Base-by-base conservation (phyloP, 805 yeast genomes). In the Hanseniaspora vineae region DNA sequence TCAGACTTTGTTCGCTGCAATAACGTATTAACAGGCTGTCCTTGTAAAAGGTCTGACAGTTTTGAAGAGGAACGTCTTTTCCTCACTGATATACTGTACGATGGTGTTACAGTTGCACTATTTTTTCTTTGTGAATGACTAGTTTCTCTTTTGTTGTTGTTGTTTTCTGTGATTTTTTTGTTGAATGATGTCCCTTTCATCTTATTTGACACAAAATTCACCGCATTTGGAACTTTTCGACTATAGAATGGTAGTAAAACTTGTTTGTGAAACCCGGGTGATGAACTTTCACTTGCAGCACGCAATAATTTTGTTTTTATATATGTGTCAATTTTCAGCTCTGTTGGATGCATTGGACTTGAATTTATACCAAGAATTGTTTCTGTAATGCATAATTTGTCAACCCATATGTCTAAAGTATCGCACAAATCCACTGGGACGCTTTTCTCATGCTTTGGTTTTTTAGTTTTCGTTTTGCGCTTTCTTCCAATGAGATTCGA, bases 371-470 rank as follows among this genome's bases (percentile, higher is more conserved):
- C 67, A 18, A 69, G 49, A 17, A 78, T 56, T 6, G 75, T 66
- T 52, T 78, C 82, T 68, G 78, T 68, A 33, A 78, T 69, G 29
- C 73, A 71, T 52, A 78, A 61, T 50, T 77, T 72, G 55, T 77
- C 83, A 2, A 77, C 55, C 32, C 73, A 66, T 6, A 72, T 56
- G 50, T 72, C 75, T 42, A 77, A 55, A 13, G 56, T 53, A 39
- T 63, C 67, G 42, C 61, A 61, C 42, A 49, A 60, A 35, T 59
- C 59, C 17, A 31, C 44, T 12, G 14, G 18, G 19, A 12, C 17
- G 32, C 32, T 48, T 23, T 48, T 46, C 3, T 53, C 46, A 8
- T 51, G 48, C 42, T 56, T 58, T 11, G 50, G 54, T 64, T 54
- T 8, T 57, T 54, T 42, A 49, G 52, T 46, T 55, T 58, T 31